Conservation (phyloP, 192 early-diverging fungal genomes). For the Coemansia furcata region DNA sequence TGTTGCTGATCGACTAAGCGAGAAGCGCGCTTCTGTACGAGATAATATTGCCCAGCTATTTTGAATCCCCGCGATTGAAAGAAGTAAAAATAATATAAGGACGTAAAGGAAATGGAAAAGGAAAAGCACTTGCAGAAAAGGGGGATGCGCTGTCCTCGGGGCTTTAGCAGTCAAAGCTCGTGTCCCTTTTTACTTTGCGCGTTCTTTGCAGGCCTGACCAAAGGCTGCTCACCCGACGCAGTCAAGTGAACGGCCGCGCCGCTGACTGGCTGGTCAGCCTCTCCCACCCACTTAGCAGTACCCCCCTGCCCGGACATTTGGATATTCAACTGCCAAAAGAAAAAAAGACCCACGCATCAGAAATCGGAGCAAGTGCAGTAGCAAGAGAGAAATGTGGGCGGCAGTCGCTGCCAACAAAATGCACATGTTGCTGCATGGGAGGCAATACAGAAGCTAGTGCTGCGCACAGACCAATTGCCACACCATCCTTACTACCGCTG, state of each 20-base stretch:
- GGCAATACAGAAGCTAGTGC: background rate
- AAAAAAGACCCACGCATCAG: background rate
- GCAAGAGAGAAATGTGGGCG: background rate
- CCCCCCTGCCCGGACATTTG: background rate
- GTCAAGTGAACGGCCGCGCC: background rate
- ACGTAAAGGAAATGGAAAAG: background rate
- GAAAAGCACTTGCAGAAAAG: background rate
- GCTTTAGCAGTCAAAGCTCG: background rate
- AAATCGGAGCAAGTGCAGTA: background rate
- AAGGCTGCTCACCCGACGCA: conserved; percentile 4
- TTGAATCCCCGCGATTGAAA: background rate
- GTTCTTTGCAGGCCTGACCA: background rate
- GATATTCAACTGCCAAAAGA: background rate
- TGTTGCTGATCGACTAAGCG: background rate
- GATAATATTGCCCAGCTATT: background rate
- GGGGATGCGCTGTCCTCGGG: background rate
- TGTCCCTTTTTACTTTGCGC: background rate
- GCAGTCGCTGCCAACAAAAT: background rate
- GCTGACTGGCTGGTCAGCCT: background rate
- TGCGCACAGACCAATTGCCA: background rate
- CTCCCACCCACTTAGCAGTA: background rate
- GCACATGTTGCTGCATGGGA: conserved; percentile 3
- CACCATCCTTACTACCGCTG: background rate
- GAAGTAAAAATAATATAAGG: background rate
- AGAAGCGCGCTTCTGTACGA: background rate